phyloP scores from a whole-genome alignment of 2,329 filamentous ascomycete species.

The Ophiocordyceps sinensis region DNA sequence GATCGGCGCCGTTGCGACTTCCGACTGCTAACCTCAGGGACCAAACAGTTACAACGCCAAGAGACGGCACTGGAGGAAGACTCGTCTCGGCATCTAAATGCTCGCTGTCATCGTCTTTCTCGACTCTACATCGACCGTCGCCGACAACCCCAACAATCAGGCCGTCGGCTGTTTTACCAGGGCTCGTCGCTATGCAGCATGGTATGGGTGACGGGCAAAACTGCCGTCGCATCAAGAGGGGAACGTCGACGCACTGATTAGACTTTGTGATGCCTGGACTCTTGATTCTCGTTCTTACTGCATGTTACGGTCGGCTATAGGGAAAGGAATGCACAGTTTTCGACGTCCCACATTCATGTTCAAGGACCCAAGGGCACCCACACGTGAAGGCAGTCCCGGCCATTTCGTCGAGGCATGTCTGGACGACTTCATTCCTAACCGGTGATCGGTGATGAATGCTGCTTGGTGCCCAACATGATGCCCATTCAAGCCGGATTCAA shows the following conservation, averaged over 20 bases:
- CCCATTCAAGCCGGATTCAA: too few species aligned
- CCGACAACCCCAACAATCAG: constrained; percentile 5
- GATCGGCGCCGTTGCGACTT: neutral
- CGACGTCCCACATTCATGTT: constrained; percentile 12
- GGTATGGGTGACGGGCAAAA: neutral
- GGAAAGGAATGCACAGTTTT: constrained; percentile 28
- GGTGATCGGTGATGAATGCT: too few species aligned
- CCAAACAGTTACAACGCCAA: constrained; percentile 91
- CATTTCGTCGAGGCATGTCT: too few species aligned
- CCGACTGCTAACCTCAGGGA: neutral
- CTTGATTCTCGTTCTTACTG: constrained; percentile 24
- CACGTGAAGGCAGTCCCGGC: too few species aligned
- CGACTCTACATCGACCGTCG: constrained; percentile 11
- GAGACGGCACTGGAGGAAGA: constrained; percentile 99
- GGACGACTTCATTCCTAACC: too few species aligned
- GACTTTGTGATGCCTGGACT: constrained; percentile 19
- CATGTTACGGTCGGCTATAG: constrained; percentile 32
- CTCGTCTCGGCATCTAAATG: constrained; percentile 92
- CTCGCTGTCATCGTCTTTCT: constrained; percentile 26
- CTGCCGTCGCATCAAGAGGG: neutral
- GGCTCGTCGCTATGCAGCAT: neutral
- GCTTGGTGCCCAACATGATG: too few species aligned
- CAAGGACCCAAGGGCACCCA: too few species aligned
- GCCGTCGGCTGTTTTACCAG: neutral
- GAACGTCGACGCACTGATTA: constrained; percentile 12